phyloP scores from a whole-genome alignment of 139 green algal species.

The Haematococcus sp. region DNA sequence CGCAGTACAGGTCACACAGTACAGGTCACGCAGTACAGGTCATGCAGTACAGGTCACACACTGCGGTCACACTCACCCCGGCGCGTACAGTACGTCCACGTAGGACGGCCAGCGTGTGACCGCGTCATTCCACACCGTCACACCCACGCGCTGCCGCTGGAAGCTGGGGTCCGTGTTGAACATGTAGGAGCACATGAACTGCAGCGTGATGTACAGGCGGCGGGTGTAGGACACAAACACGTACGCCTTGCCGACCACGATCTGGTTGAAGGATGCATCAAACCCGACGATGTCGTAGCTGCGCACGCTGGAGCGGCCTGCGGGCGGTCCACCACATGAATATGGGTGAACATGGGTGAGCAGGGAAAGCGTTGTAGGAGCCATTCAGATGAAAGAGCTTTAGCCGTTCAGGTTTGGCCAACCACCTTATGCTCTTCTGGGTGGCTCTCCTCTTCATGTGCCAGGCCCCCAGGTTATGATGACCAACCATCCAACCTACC shows the following conservation, averaged over 20 bases:
- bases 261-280: background rate
- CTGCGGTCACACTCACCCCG: background rate
- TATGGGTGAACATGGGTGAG: too few species aligned
- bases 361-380: too few species aligned
- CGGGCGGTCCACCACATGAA: too few species aligned
- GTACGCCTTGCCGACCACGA: background rate
- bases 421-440: too few species aligned
- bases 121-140: constrained; percentile 1
- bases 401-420: too few species aligned
- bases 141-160: background rate
- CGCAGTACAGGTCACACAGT: too few species aligned
- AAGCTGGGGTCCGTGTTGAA: constrained; percentile 17
- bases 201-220: constrained; percentile 20
- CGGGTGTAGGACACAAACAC: constrained; percentile 16
- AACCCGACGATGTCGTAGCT: background rate
- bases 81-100: constrained; percentile 22
- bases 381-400: too few species aligned
- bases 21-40: too few species aligned
- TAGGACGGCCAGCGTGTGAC: background rate
- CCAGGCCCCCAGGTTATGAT: too few species aligned
- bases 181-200: constrained; percentile 15
- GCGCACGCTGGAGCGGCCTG: background rate
- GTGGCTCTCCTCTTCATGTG: too few species aligned
- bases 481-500: too few species aligned
- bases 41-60: too few species aligned